Percentiles rank a stretch among this genome's conserved stretches.
phyloP scores from a whole-genome alignment of 2,329 filamentous ascomycete genomes.

The Neofusicoccum umdonicola region DNA sequence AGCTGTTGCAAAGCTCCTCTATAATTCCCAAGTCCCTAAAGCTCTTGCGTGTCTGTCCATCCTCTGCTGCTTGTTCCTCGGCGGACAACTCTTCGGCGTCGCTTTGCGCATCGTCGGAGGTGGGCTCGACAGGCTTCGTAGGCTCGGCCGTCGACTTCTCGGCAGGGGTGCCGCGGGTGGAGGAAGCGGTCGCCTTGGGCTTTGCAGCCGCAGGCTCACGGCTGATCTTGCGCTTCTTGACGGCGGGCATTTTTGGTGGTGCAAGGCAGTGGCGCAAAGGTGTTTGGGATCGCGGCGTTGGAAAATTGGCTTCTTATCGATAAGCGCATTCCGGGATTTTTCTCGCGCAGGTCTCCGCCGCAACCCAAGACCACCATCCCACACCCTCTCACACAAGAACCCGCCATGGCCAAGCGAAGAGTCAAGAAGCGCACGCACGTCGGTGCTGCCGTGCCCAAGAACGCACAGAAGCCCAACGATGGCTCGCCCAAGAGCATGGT shows the following conservation, averaged over 20 bases:
- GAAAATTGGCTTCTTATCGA: slow-evolving; percentile 14
- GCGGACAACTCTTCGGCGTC: slow-evolving; percentile 25
- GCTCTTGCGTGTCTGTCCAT: slow-evolving; percentile 50
- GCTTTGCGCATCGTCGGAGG: slow-evolving; percentile 20
- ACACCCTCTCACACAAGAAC: neutral
- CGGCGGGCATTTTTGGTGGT: slow-evolving; percentile 33
- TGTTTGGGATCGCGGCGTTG: neutral
- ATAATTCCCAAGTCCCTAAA: slow-evolving; percentile 77
- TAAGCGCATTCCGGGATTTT: slow-evolving; percentile 12
- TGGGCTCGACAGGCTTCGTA: slow-evolving; percentile 21
- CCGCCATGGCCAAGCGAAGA: slow-evolving; percentile 19
- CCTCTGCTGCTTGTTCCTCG: slow-evolving; percentile 19
- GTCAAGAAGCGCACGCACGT: slow-evolving; percentile 84
- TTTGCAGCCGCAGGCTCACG: slow-evolving; percentile 13
- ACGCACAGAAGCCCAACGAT: slow-evolving; percentile 58
- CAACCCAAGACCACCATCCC: neutral
- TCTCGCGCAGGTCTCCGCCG: slow-evolving; percentile 12
- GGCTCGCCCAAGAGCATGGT: slow-evolving; percentile 94
- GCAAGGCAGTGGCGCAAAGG: neutral
- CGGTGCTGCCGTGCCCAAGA: slow-evolving; percentile 58
- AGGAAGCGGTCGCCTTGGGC: neutral
- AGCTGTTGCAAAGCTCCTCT: slow-evolving; percentile 85
- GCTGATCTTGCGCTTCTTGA: slow-evolving; percentile 45
- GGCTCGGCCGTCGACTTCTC: slow-evolving; percentile 3
- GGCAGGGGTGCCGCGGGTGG: neutral